Evolutionary conservation across 768 basidiomycete species (phyloP).

Genomic region (Dendrothele bispora): DNA sequence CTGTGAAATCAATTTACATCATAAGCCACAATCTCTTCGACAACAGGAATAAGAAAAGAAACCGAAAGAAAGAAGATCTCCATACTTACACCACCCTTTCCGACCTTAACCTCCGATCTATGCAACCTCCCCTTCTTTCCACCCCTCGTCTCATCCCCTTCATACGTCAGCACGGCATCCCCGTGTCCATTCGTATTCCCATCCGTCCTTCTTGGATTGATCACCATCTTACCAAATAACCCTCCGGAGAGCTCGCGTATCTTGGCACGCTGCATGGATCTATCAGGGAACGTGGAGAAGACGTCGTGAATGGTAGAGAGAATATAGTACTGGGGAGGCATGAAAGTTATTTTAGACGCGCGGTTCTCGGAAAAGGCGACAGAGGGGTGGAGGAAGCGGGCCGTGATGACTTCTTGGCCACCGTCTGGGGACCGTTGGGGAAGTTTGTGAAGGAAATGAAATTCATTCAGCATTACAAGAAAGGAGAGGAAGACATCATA

Average conservation of each 20-base stretch:
- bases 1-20: slow-evolving; percentile 33
- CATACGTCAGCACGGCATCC: slow-evolving; percentile 54
- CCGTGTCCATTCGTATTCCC: slow-evolving; percentile 42
- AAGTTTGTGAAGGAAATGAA: no score
- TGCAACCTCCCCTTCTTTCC: slow-evolving; percentile 61
- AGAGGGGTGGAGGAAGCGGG: slow-evolving; percentile 62
- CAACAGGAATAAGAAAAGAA: no score
- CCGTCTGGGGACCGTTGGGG: slow-evolving; percentile 56
- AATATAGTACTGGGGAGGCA: slow-evolving; percentile 79
- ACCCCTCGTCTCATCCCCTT: slow-evolving; percentile 70
- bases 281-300: slow-evolving; percentile 41
- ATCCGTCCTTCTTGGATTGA: slow-evolving; percentile 53
- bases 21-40: no score
- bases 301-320: slow-evolving; percentile 58
- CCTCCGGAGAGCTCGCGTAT: slow-evolving; percentile 50
- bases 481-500: not conserved
- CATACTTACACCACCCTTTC: slow-evolving; percentile 50
- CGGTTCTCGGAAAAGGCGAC: slow-evolving; percentile 53
- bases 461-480: no score
- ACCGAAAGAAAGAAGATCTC: slow-evolving; percentile 2
- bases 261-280: slow-evolving; percentile 43
- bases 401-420: slow-evolving; percentile 66
- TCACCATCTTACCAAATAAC: slow-evolving; percentile 59
- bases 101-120: slow-evolving; percentile 49
- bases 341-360: slow-evolving; percentile 51